phyloP scores from a whole-genome alignment of 192 early-diverging fungal species.

The Mortierella claussenii region DNA sequence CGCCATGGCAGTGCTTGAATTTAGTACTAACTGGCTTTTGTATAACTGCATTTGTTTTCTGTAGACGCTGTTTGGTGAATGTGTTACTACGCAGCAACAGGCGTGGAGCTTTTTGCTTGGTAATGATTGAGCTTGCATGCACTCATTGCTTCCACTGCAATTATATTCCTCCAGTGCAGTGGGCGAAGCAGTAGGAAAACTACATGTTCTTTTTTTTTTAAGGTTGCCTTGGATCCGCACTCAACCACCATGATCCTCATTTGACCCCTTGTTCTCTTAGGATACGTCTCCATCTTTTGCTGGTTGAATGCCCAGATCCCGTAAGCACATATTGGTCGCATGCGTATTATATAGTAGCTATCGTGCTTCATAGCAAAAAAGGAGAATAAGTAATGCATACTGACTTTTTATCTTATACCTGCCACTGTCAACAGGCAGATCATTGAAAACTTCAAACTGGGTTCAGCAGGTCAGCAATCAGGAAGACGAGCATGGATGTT shows the following conservation, averaged over 20 bases:
- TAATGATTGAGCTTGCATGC: constrained; percentile 7
- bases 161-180: too few relatives aligned
- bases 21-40: neutral
- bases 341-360: neutral
- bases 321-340: constrained; percentile 54
- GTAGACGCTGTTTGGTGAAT: constrained; percentile 63
- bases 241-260: neutral
- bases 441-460: constrained; percentile 62
- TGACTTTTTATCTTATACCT: too few relatives aligned
- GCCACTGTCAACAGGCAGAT: constrained; percentile 53
- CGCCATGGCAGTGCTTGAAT: too few relatives aligned
- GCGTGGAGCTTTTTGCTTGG: constrained; percentile 54
- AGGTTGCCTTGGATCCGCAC: neutral
- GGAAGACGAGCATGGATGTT: too few relatives aligned
- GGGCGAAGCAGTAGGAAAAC: constrained; percentile 9
- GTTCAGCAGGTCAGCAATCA: constrained; percentile 49
- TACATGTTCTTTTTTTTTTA: too few relatives aligned
- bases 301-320: constrained; percentile 82
- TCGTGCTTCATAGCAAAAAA: too few relatives aligned
- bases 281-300: constrained; percentile 70
- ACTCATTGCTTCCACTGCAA: too few relatives aligned
- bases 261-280: constrained; percentile 20
- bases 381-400: too few relatives aligned
- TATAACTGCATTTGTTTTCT: neutral
- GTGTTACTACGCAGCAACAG: constrained; percentile 54